A percentile compares a stretch with the other conserved stretches of the same genome.
phyloP scores from a whole-genome alignment of 805 yeast genomes.

The Monosporozyma servazzii region DNA sequence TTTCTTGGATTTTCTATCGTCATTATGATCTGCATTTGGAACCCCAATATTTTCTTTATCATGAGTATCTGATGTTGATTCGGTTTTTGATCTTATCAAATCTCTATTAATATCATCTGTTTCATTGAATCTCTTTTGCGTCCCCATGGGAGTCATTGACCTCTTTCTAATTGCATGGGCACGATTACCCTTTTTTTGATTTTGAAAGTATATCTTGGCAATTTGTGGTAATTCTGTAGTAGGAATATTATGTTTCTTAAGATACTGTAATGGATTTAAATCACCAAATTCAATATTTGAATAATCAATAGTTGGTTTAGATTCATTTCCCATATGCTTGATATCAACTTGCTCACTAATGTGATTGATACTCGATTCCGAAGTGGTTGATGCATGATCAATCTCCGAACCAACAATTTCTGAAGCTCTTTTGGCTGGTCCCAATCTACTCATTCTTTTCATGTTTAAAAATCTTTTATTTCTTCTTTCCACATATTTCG shows the following conservation, averaged over 20 bases:
- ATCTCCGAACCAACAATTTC: slow-evolving; percentile 1
- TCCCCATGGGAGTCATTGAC: slow-evolving; percentile 4
- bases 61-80: background rate
- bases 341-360: background rate
- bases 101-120: background rate
- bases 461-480: slow-evolving; percentile 22
- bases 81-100: background rate
- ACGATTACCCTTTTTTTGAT: slow-evolving; percentile 29
- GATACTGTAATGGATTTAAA: slow-evolving; percentile 34
- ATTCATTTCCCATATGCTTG: background rate
- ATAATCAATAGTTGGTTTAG: slow-evolving; percentile 8
- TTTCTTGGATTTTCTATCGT: slow-evolving; percentile 3
- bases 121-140: background rate
- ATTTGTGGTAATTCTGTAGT: slow-evolving; percentile 31
- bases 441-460: slow-evolving; percentile 18
- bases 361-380: background rate
- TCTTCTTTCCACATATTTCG: slow-evolving; percentile 21
- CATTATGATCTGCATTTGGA: background rate
- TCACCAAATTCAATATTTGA: slow-evolving; percentile 29
- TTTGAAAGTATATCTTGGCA: slow-evolving; percentile 31
- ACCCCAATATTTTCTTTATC: background rate
- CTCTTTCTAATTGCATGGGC: slow-evolving; percentile 24
- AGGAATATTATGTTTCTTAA: slow-evolving; percentile 31
- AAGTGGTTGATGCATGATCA: background rate
- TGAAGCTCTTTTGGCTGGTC: slow-evolving; percentile 28